Evolutionary conservation across 805 yeast genomes (phyloP).

Genomic region (Yarrowia sp.): DNA sequence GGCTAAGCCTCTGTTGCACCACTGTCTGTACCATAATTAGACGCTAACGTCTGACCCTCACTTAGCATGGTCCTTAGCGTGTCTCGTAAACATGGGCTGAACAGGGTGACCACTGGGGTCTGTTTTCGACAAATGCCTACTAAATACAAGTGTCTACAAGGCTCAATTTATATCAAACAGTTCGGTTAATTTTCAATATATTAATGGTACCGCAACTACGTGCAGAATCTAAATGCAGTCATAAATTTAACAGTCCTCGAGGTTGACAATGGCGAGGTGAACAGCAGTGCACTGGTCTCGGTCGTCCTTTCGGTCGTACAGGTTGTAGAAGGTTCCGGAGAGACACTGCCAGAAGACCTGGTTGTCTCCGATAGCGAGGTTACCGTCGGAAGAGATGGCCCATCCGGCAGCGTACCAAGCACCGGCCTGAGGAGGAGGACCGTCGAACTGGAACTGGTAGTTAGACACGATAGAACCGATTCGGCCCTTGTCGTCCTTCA

Average conservation of each 20-base stretch:
- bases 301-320: slow-evolving; percentile 25
- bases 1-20: too few relatives aligned
- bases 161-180: too few relatives aligned
- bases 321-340: slow-evolving; percentile 20
- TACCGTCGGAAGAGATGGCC: slow-evolving; percentile 29
- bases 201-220: slow-evolving; percentile 3
- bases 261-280: slow-evolving; percentile 23
- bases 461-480: slow-evolving; percentile 16
- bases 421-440: slow-evolving; percentile 31
- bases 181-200: background rate
- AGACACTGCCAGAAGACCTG: slow-evolving; percentile 27
- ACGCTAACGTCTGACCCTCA: too few relatives aligned
- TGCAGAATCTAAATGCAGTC: slow-evolving; percentile 19
- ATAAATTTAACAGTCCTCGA: slow-evolving; percentile 19
- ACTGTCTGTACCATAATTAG: too few relatives aligned
- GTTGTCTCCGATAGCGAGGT: slow-evolving; percentile 30
- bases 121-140: too few relatives aligned
- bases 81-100: too few relatives aligned
- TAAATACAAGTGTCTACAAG: too few relatives aligned
- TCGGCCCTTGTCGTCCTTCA: slow-evolving; percentile 19
- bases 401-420: slow-evolving; percentile 31
- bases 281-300: slow-evolving; percentile 20
- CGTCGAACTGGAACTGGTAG: slow-evolving; percentile 29
- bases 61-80: too few relatives aligned
- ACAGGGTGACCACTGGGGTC: too few relatives aligned